Percentiles rank a stretch among this genome's conserved stretches.
Conservation (phyloP, 768 basidiomycete genomes). For the Neoboletus brunneissimus region DNA sequence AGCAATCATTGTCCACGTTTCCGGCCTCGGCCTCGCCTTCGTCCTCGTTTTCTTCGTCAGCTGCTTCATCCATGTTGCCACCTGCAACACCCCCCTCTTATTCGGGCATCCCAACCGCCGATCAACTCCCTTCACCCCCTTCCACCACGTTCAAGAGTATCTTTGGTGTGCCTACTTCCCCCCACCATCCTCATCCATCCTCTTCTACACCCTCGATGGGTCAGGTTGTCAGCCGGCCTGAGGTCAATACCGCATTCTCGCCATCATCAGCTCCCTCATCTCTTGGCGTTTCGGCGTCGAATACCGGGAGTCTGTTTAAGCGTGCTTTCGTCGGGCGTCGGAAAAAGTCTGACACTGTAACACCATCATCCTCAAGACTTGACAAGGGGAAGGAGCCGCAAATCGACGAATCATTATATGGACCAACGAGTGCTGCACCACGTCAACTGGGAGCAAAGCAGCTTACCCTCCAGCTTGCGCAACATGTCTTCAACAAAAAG, state of each 20-base stretch:
- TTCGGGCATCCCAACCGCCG: slow-evolving; percentile 42
- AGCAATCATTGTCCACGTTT: slow-evolving; percentile 39
- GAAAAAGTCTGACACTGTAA: slow-evolving; percentile 29
- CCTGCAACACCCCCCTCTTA: slow-evolving; percentile 36
- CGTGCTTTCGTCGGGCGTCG: slow-evolving; percentile 34
- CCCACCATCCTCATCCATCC: slow-evolving; percentile 24
- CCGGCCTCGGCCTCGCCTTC: slow-evolving; percentile 43
- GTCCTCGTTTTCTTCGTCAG: slow-evolving; percentile 46
- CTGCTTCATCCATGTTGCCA: slow-evolving; percentile 40
- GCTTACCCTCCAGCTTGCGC: slow-evolving; percentile 43
- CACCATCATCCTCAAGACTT: slow-evolving; percentile 21
- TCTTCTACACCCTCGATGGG: slow-evolving; percentile 32
- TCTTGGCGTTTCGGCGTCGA: slow-evolving; percentile 17
- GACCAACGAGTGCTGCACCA: slow-evolving; percentile 7
- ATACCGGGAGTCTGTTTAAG: slow-evolving; percentile 29
- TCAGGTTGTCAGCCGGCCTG: slow-evolving; percentile 35
- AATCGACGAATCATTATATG: slow-evolving; percentile 16
- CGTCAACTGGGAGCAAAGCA: slow-evolving; percentile 33
- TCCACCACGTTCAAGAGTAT: slow-evolving; percentile 36
- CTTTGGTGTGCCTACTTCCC: slow-evolving; percentile 27
- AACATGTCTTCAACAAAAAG: slow-evolving; percentile 46
- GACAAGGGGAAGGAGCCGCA: slow-evolving; percentile 22
- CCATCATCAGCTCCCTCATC: slow-evolving; percentile 30
- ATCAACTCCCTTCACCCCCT: slow-evolving; percentile 40
- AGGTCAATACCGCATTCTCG: slow-evolving; percentile 21